Base-by-base conservation (phyloP, 164 flowering plant species). In the Stephania yunnanensis region DNA sequence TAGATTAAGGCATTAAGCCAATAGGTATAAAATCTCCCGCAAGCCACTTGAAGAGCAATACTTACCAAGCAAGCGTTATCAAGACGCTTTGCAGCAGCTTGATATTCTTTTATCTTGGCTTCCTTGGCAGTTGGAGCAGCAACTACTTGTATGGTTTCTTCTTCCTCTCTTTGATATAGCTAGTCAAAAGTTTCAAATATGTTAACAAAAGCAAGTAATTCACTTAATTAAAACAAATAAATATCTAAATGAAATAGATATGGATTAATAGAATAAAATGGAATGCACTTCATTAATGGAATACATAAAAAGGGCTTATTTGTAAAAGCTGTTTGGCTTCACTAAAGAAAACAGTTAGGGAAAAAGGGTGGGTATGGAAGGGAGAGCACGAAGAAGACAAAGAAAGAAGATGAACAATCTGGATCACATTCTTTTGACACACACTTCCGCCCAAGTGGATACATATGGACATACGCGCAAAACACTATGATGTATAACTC, bases 1-100 rank as follows among this genome's bases (percentile, higher is more conserved):
- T 6, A 30, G 48, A 65, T 7, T 48, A 25, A 25, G 25, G 25
- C 42, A 36, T 36, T 36, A 50, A 46, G 46, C 5, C 31, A 52
- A 53, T 70, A 22, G 42, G 11, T 46, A 7, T 15, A 5, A 58
- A 15, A 13, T n/a, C 42, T 50, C 68, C 7, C 17, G 36, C 67
- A 44, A 72, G 42, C 48, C 3, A 1, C 69, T 44, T 30, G 10
- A 68, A 71, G 31, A 31, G n/a, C 42, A 69, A 5, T 25, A 84
- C 89, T 45, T 58, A 93, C 99, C 95, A 95, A 74, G 72, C 46
- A 77, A 72, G 89, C 81, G 71, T 81, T 88, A 73, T 79, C 89
- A 22, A 95, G 86, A 71, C 95, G 91, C 63, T 82, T 90, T 58
- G 97, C 97, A 36, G 99, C 99, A 19, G 81, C 78, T 79, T 85